Evolutionary conservation across 1,284 basidiomycete species (phyloP), one percentile per base, ranked within the genome.

Genomic region (Coniferiporia weirii): DNA sequence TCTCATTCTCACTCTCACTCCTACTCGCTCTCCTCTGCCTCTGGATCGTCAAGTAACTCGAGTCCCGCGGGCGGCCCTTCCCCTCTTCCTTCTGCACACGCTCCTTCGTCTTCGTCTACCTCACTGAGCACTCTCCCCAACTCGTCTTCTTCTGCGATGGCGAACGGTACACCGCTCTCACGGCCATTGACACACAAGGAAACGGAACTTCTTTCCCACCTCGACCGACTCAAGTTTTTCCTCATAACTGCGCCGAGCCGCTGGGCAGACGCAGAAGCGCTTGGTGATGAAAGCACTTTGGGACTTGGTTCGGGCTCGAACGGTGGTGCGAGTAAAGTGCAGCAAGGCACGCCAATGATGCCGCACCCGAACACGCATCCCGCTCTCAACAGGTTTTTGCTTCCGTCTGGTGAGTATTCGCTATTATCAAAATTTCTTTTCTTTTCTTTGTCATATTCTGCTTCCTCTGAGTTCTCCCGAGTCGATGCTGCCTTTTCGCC

Each of bases 211-310:
- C 76, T 91, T 47, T 79, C 80, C n/a, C 79, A 86, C 62, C 79
- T 92, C 40, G 88, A 92, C 66, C 72, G 83, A 20, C 86, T 92
- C 72, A 92, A 91, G 73, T 87, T 85, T 73, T 95, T 95, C 74
- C 83, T 95, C 45, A 89, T 91, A 12, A 95, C 92, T 0, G 93
- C 89, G 0, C 89, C 89, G 0, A 83, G 83, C 3, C 78, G 81
- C 57, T 91, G 87, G 88, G 63, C 66, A 27, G 77, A 77, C 66
- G 66, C 68, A 50, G 70, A 46, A 66, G 64, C 32, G 65, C 64
- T 15, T 59, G 12, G 40, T 12, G 51, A 44, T 40, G 46, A 52
- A 52, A 60, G 57, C 64, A 56, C 66, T 36, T 27, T 27, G 27
- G 53, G 67, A 65, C 34, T 64, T 57, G 35, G 47, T 46, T 20